A percentile compares a stretch with the other conserved stretches of the same genome.
Conservation (phyloP, 164 flowering plant genomes). For the Dillenia suffruticosa region DNA sequence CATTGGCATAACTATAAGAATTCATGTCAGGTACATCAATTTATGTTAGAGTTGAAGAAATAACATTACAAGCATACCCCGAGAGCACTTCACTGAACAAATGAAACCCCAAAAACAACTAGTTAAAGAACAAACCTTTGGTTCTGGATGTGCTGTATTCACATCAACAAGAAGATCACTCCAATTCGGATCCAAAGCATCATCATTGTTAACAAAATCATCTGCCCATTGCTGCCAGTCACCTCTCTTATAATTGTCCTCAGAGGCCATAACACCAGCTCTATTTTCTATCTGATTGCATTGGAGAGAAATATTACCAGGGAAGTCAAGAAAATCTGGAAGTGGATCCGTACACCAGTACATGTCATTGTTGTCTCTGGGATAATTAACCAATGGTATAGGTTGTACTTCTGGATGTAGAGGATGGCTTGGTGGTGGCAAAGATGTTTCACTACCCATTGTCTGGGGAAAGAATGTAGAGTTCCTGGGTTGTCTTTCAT, state of each 20-base stretch:
- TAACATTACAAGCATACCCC: too few species aligned
- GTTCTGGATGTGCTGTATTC: conserved; percentile 19
- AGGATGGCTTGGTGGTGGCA: conserved; percentile 9
- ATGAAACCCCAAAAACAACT: too few species aligned
- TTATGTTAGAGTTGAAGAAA: too few species aligned
- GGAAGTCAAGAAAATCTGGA: conserved; percentile 29
- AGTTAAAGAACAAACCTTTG: conserved; percentile 25
- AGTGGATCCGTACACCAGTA: conserved; percentile 34
- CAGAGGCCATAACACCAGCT: conserved; percentile 16
- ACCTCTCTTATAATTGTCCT: conserved; percentile 19
- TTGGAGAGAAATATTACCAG: conserved; percentile 19
- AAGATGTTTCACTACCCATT: conserved; percentile 12
- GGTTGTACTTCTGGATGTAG: conserved; percentile 19
- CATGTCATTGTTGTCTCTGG: conserved; percentile 23
- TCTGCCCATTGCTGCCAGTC: conserved; percentile 41
- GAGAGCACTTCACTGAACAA: too few species aligned
- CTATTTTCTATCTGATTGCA: conserved; percentile 20
- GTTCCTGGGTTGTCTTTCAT: conserved; percentile 12
- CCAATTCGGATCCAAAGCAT: conserved; percentile 31
- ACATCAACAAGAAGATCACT: conserved; percentile 25
- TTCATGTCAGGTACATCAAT: too few species aligned
- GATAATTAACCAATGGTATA: conserved; percentile 11
- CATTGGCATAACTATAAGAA: too few species aligned
- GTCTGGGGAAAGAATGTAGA: conserved; percentile 27
- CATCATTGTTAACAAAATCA: conserved; percentile 29